phyloP scores from a whole-genome alignment of 257 asterid species.

The Mitragyna speciosa region DNA sequence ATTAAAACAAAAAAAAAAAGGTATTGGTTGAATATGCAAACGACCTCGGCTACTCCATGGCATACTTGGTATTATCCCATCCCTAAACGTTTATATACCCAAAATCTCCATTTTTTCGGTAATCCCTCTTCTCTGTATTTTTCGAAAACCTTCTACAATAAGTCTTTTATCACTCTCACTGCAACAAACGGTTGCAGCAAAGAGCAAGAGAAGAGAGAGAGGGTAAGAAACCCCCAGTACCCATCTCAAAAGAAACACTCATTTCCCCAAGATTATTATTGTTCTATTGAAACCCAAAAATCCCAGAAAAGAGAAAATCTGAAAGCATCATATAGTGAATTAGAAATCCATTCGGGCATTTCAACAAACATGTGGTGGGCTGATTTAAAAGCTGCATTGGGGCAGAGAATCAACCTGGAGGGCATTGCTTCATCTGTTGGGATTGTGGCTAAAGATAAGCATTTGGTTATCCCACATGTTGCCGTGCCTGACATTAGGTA shows the following conservation, averaged over 20 bases:
- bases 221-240: conserved; percentile 16
- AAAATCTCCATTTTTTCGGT: conserved; percentile 32
- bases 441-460: conserved; percentile 59
- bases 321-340: conserved; percentile 25
- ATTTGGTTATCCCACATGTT: conserved; percentile 74
- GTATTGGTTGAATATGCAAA: conserved; percentile 49
- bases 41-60: conserved; percentile 66
- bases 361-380: conserved; percentile 78
- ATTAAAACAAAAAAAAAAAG: conserved; percentile 10
- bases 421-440: conserved; percentile 70
- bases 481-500: conserved; percentile 73
- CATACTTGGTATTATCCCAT: conserved; percentile 56
- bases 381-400: conserved; percentile 74
- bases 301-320: conserved; percentile 31
- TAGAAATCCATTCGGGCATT: conserved; percentile 27
- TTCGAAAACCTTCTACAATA: conserved; percentile 24
- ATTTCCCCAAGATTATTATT: conserved; percentile 36
- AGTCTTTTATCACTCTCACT: conserved; percentile 32
- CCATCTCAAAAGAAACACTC: conserved; percentile 31
- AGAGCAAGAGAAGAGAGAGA: conserved; percentile 48
- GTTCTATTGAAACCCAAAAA: conserved; percentile 32
- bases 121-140: conserved; percentile 17
- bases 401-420: conserved; percentile 84
- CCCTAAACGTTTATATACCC: conserved; percentile 45
- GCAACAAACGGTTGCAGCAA: conserved; percentile 61